Percentiles rank a stretch among this genome's conserved stretches.
phyloP scores from a whole-genome alignment of 257 asterid species.

The Penstemon davidsonii region DNA sequence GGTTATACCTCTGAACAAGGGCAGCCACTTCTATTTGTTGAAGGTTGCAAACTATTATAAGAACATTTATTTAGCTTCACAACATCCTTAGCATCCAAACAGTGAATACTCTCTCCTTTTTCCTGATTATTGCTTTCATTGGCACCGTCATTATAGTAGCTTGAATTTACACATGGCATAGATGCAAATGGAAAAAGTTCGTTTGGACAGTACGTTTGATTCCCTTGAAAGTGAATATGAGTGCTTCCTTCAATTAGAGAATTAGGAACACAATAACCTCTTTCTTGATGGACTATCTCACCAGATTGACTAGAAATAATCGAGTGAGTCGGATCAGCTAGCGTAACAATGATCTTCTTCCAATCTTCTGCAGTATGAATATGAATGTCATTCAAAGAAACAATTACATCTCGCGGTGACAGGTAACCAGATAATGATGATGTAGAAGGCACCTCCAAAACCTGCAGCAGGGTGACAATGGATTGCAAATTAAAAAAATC shows the following conservation, averaged over 20 bases:
- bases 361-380: constrained; percentile 60
- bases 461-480: constrained; percentile 45
- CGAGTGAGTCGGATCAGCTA: constrained; percentile 41
- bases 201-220: constrained; percentile 53
- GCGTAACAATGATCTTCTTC: constrained; percentile 42
- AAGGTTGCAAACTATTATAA: constrained; percentile 31
- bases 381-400: constrained; percentile 55
- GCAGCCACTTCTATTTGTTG: constrained; percentile 46
- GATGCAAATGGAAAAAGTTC: constrained; percentile 61
- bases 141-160: constrained; percentile 28
- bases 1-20: constrained; percentile 62
- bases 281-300: constrained; percentile 30
- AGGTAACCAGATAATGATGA: constrained; percentile 69
- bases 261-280: constrained; percentile 72
- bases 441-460: constrained; percentile 62
- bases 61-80: constrained; percentile 64
- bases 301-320: constrained; percentile 33
- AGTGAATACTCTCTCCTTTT: constrained; percentile 36
- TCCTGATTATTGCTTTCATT: constrained; percentile 28
- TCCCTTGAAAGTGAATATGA: constrained; percentile 37
- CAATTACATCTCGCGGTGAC: constrained; percentile 61
- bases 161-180: constrained; percentile 45
- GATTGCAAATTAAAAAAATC: constrained; percentile 20
- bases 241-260: constrained; percentile 48
- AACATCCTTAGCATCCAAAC: constrained; percentile 77